Conservation (phyloP, 371 early-diverging fungal genomes). For the Rhizomucor pusillus region DNA sequence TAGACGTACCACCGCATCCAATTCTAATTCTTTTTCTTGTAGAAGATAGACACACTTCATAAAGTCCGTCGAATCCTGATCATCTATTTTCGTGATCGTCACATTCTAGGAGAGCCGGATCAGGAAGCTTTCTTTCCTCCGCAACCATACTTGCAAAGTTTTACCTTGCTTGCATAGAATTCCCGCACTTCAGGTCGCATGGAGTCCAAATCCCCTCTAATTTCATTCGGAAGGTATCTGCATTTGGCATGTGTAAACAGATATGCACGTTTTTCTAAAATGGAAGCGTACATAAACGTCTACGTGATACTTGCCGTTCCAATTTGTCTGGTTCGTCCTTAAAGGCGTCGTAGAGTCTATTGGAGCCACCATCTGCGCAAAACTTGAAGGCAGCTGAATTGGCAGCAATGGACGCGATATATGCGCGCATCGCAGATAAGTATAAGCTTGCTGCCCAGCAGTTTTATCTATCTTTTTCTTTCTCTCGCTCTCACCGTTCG, state of each 20-base stretch:
- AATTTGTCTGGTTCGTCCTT: constrained; percentile 38
- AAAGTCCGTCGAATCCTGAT: constrained; percentile 84
- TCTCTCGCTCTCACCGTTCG: constrained; percentile 20
- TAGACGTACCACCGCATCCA: constrained; percentile 18
- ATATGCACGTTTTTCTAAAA: neutral
- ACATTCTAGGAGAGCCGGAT: constrained; percentile 36
- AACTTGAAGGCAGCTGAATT: constrained; percentile 59
- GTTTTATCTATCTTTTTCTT: no score
- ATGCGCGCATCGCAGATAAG: neutral
- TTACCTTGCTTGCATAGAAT: constrained; percentile 56
- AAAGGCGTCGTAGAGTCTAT: constrained; percentile 75
- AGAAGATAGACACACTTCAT: constrained; percentile 70
- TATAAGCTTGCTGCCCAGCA: neutral
- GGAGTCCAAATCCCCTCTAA: constrained; percentile 89
- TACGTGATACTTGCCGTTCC: constrained; percentile 28
- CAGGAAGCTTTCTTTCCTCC: neutral
- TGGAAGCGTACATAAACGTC: neutral
- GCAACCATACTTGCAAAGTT: neutral
- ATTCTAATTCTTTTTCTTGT: constrained; percentile 29
- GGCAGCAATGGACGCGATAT: no score
- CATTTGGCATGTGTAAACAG: neutral
- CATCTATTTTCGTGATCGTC: constrained; percentile 41
- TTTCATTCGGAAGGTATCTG: constrained; percentile 75
- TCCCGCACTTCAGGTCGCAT: constrained; percentile 60
- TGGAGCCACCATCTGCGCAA: constrained; percentile 92